Conservation (phyloP, 2,329 filamentous ascomycete species). For the Pseudopithomyces maydicus region DNA sequence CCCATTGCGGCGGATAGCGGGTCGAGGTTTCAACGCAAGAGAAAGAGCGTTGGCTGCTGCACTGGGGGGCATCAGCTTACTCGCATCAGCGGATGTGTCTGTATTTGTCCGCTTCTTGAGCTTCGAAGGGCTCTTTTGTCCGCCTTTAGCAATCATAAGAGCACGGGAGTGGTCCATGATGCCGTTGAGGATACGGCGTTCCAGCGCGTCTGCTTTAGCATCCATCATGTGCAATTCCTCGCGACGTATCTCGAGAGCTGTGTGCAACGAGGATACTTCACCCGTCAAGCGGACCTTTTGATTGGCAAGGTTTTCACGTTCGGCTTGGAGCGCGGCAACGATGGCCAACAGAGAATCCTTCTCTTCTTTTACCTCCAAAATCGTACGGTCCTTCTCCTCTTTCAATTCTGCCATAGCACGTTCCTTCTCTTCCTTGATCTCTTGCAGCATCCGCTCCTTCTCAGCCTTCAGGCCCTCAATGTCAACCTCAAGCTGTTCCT, state of each 20-base stretch:
- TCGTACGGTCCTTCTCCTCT: conserved; percentile 41
- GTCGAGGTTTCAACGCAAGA: conserved; percentile 57
- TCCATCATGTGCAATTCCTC: conserved; percentile 95
- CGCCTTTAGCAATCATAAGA: conserved; percentile 74
- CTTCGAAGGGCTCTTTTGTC: conserved; percentile 47
- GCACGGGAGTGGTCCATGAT: conserved; percentile 95
- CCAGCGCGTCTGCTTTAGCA: conserved; percentile 81
- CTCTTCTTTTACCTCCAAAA: conserved; percentile 45
- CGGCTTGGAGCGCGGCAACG: conserved; percentile 64
- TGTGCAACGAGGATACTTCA: conserved; percentile 90
- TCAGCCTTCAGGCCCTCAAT: conserved; percentile 51
- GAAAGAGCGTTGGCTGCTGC: conserved; percentile 42
- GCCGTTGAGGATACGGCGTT: conserved; percentile 90
- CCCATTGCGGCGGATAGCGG: conserved; percentile 48
- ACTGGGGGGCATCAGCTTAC: conserved; percentile 40
- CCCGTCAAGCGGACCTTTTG: conserved; percentile 82
- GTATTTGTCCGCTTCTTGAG: conserved; percentile 39
- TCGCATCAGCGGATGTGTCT: conserved; percentile 42
- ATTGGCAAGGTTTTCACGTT: conserved; percentile 75
- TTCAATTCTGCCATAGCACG: conserved; percentile 39
- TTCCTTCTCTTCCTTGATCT: conserved; percentile 50
- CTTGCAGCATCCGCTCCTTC: conserved; percentile 47
- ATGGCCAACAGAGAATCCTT: conserved; percentile 56
- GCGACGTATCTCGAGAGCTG: conserved; percentile 82
- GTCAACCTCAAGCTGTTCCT: conserved; percentile 61